Evolutionary conservation across 148 eudicot genomes (phyloP), one percentile per base, ranked within the genome.

Genomic region (Euryodendron excelsum): DNA sequence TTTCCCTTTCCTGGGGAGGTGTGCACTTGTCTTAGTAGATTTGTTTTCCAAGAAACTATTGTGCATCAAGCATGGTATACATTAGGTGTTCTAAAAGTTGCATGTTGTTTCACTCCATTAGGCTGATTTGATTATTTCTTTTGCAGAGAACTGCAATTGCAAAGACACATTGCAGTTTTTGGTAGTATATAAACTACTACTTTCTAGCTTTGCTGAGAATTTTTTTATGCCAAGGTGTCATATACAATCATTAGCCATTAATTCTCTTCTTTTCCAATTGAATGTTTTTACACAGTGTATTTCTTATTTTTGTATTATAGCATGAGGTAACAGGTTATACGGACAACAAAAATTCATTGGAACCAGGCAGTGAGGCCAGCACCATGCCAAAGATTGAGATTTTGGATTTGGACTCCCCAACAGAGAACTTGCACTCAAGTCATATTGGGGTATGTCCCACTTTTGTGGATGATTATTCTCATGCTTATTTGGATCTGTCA

Each of bases 391-490:
- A 87, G 72, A 53, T 82, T 45, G 91, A 90, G 65, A 77, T 31
- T 47, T 44, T 73, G 60, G 88, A 81, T 68, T 77, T 72, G 58
- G 92, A 67, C 45, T 82, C 80, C 27, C 79, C 87, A 64, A 50
- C 80, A n/a, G 79, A 67, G 33, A 68, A 74, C 77, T 82, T 75
- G 50, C 73, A 41, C 72, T 77, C 87, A 30, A 82, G 80, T 79
- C 82, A 80, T 66, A 80, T 68, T 64, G 89, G 75, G 85, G 97
- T 92, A 90, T 14, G 82, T 20, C 61, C 65, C 5, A 58, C 3
- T 58, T 68, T 37, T 78, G 23, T 44, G 27, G 9, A 62, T 21
- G 36, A 72, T 55, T 67, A 21, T 58, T 50, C 48, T 48, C 18
- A 3, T 47, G 15, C 23, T 50, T 17, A 69, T 48, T 48, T 47